Evolutionary conservation across 495 filamentous ascomycete species (phyloP), one percentile per base, ranked within the genome.

Genomic region (Lophiotrema nucula): DNA sequence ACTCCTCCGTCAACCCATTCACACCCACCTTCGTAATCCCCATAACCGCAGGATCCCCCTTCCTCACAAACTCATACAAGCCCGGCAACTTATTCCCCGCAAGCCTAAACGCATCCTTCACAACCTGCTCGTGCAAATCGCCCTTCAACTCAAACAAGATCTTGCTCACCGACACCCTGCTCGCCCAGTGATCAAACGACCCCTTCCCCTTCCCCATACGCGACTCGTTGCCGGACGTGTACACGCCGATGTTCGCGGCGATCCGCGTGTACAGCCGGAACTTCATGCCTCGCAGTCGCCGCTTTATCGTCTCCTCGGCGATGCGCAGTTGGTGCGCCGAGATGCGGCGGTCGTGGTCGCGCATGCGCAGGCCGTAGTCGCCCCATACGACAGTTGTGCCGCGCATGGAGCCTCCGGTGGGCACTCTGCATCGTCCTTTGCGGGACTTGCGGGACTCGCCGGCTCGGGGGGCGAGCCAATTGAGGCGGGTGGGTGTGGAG

Each of bases 181-280:
- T 79, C 24, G 92, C 89, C 93, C 93, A 99, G 74, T 93, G 88
- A 73, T 97, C 93, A 73, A 97, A 97, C 60, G 83, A 86, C 62
- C 93, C 93, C 76, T 97, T 99, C 71, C 93, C 93, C 77, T 96
- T 97, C 73, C 93, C 95, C 93, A 99, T 99, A 79, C 95, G 86
- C 63, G 85, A 56, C 58, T 99, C 93, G 67, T 97, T 97, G 23
- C 93, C 93, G 71, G 85, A 91, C 49, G 89, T 88, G 74, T 91
- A 99, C 12, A 99, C 93, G 67, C 91, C 92, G 58, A 96, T 88
- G 71, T 91, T 96, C 56, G 90, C 91, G 56, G 83, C 83, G 23
- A 97, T 84, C 51, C 95, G 81, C 77, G 87, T 95, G 74, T 92
- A 99, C 47, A 99, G 72, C 38, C 88, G 82, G 72, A 92, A 99